Percentiles rank a stretch among this genome's conserved stretches.
Conservation (phyloP, 495 filamentous ascomycete genomes). For the Usnea hakonensis region DNA sequence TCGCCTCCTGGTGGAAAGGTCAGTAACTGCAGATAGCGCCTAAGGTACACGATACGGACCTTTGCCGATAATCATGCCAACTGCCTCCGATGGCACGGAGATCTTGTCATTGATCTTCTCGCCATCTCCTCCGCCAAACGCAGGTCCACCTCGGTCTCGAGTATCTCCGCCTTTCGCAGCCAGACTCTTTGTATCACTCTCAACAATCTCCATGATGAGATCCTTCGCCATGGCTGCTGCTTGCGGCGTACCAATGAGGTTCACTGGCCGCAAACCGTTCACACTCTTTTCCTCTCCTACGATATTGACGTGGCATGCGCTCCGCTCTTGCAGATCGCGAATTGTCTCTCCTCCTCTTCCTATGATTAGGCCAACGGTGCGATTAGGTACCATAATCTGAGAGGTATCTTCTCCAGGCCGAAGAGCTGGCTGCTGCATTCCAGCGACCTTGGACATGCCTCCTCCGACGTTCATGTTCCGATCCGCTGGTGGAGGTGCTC, state of each 20-base stretch:
- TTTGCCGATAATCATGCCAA: conserved; percentile 88
- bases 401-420: conserved; percentile 65
- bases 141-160: conserved; percentile 15
- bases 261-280: conserved; percentile 74
- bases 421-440: conserved; percentile 41
- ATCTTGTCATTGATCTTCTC: conserved; percentile 73
- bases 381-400: conserved; percentile 85
- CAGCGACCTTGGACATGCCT: conserved; percentile 21
- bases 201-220: conserved; percentile 78
- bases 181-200: conserved; percentile 65
- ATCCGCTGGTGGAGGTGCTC: conserved; percentile 20
- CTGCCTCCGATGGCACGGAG: conserved; percentile 72
- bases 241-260: conserved; percentile 64
- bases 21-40: not conserved
- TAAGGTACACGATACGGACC: conserved; percentile 29
- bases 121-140: conserved; percentile 26
- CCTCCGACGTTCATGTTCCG: conserved; percentile 14
- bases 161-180: conserved; percentile 22
- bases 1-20: conserved; percentile 49
- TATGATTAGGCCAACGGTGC: conserved; percentile 78
- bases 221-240: conserved; percentile 64
- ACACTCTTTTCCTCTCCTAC: conserved; percentile 78
- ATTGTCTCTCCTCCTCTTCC: conserved; percentile 81
- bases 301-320: conserved; percentile 81
- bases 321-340: conserved; percentile 79